Conservation (phyloP, 208 protist genomes). For the Leishmania guyanensis region DNA sequence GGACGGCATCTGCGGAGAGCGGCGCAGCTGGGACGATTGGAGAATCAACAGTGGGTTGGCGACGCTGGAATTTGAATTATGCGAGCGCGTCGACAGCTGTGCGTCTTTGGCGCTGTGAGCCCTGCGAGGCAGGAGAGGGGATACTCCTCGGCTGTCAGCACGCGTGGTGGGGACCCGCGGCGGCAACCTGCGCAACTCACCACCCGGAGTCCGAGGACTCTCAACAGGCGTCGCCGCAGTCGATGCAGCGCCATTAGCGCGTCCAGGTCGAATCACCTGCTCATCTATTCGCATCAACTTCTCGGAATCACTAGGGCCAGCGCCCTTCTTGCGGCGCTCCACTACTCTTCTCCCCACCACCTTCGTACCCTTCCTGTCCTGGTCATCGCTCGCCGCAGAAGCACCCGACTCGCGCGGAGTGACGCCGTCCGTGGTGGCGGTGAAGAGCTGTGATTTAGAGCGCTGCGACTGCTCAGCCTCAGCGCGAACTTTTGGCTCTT, state of each 20-base stretch:
- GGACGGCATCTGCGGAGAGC: conserved; percentile 49
- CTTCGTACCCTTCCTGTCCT: conserved; percentile 16
- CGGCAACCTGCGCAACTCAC: conserved; percentile 8
- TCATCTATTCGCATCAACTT: conserved; percentile 31
- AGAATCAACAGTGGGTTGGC: conserved; percentile 3
- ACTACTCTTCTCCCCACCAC: conserved; percentile 32
- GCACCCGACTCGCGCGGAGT: conserved; percentile 12
- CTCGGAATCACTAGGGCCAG: conserved; percentile 25
- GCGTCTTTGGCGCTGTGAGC: conserved; percentile 2
- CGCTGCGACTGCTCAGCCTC: conserved; percentile 3
- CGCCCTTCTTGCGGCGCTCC: conserved; percentile 23
- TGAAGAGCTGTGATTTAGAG: conserved; percentile 3
- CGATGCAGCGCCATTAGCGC: conserved; percentile 7
- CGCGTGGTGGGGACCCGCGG: conserved; percentile 32
- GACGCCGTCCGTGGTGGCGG: conserved; percentile 4
- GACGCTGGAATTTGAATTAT: neutral
- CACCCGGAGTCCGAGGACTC: conserved; percentile 16
- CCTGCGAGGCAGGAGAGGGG: conserved; percentile 13
- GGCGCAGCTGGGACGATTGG: conserved; percentile 10
- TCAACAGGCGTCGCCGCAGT: conserved; percentile 15
- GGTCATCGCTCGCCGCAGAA: conserved; percentile 13
- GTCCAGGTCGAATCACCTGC: conserved; percentile 31
- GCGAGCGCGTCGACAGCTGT: conserved; percentile 12
- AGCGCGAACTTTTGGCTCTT: neutral
- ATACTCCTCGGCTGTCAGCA: conserved; percentile 17